Percentiles rank a stretch among this genome's conserved stretches.
phyloP scores from a whole-genome alignment of 306 rosid genomes.

The Cyclanthera cordifolia region DNA sequence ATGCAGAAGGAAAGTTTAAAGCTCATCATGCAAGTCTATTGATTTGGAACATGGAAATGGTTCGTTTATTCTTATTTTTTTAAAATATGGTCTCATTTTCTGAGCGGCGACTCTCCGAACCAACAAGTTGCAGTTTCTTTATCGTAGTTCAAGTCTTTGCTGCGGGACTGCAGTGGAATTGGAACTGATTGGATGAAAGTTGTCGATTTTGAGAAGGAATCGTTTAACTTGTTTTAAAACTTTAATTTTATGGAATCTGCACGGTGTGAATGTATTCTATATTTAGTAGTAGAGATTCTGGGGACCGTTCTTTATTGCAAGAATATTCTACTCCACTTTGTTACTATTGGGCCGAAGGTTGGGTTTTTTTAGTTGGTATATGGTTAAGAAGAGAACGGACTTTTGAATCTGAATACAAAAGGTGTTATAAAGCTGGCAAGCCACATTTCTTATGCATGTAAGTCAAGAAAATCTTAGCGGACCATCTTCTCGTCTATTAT shows the following conservation, averaged over 20 bases:
- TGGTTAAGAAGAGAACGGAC: background rate
- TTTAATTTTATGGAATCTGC: background rate
- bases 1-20: too few relatives aligned
- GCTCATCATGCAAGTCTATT: too few relatives aligned
- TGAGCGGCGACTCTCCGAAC: background rate
- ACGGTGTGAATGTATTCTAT: background rate
- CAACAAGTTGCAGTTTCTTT: background rate
- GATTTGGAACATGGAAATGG: background rate
- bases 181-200: background rate
- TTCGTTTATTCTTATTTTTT: background rate
- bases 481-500: background rate
- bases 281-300: background rate
- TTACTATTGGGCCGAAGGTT: background rate
- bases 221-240: background rate
- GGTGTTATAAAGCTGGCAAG: background rate
- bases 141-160: constrained; percentile 3
- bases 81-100: background rate
- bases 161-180: background rate
- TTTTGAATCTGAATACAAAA: background rate
- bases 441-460: background rate
- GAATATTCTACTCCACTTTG: background rate
- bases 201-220: background rate
- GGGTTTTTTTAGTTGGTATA: background rate
- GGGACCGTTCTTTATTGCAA: background rate
- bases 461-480: background rate